Base-by-base conservation (phyloP, 139 green algal genomes). In the Coccomyxa sp. region DNA sequence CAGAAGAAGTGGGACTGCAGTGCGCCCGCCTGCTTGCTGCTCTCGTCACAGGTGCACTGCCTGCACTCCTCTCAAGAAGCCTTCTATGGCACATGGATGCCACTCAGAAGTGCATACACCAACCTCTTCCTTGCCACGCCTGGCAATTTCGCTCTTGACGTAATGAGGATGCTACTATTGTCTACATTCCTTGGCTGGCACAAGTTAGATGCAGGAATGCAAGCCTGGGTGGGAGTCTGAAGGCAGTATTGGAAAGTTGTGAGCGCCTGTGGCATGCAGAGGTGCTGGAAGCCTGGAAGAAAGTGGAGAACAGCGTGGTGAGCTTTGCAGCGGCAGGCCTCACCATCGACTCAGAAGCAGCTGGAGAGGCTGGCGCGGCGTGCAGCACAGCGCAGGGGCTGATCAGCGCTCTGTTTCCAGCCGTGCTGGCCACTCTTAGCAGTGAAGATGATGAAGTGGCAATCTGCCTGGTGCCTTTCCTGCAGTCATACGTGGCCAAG, bases 251-350 rank as follows among this genome's bases (percentile, higher is more conserved):
- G 38, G 38, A 51, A 51, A 51, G 38, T 51, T 51, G 7, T 51
- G 38, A 51, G 38, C 38, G 38, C 7, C 7, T 51, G 23, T 82
- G 57, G 12, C 10, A n/a, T 78, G 82, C 82, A 17, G 95, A 98
- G 84, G 88, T 96, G 15, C 89, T 98, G 79, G 94, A 97, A 58
- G 82, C 38, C 74, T 96, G 79, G 87, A 97, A 97, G 85, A 90
- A 91, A 12, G 88, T 97, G 38, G 94, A 98, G 89, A 97, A 97
- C 83, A 81, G 90, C 15, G 89, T 96, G 57, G 90, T 95, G 82
- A 92, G 87, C 81, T 84, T 97, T 60, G 81, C 87, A 9, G 92
- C 93, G 0, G 87, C 94, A 58, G 94, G 94, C 0, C 79, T 98
- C 13, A 67, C 32, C 0, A 89, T 98, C 11, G 87, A 91, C 38